These are phyloP conservation scores for Nakataea oryzae DNA, from an alignment of 2,329 filamentous ascomycete genomes.

Conservation along the genomic window DNA sequence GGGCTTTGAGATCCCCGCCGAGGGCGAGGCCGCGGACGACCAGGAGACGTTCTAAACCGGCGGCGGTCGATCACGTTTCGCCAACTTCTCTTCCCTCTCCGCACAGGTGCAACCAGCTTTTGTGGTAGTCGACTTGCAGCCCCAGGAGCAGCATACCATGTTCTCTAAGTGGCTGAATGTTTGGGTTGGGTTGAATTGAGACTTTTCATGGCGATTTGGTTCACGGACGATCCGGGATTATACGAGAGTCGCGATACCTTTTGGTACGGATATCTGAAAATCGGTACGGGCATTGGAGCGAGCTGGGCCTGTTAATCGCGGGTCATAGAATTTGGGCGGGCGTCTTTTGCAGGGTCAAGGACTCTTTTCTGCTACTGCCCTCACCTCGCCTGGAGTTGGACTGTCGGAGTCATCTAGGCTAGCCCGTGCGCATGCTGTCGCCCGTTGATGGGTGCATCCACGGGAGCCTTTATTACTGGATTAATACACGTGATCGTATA, in stretches of 20 bases:
- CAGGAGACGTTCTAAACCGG: constrained; percentile 63
- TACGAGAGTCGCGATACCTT: neutral
- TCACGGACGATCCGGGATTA: neutral
- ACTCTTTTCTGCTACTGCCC: neutral
- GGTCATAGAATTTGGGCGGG: neutral
- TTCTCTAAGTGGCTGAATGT: neutral
- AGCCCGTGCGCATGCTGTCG: neutral
- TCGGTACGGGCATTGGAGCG: neutral
- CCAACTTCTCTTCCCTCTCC: neutral
- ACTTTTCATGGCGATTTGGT: neutral
- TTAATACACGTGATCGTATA: constrained; percentile 1
- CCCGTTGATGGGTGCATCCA: neutral
- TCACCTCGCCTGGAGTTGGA: neutral
- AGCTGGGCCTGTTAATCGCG: neutral
- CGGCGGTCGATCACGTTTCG: neutral
- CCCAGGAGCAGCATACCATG: neutral
- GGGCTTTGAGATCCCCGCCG: constrained; percentile 80
- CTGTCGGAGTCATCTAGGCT: neutral
- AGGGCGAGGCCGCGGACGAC: constrained; percentile 61
- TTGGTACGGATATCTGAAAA: neutral
- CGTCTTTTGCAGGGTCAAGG: neutral
- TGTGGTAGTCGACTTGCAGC: neutral
- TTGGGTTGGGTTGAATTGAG: neutral
- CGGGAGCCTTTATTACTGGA: neutral
- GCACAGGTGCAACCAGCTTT: neutral